phyloP scores from a whole-genome alignment of 768 basidiomycete genomes.

The Xerocomus brunneocitrinus region DNA sequence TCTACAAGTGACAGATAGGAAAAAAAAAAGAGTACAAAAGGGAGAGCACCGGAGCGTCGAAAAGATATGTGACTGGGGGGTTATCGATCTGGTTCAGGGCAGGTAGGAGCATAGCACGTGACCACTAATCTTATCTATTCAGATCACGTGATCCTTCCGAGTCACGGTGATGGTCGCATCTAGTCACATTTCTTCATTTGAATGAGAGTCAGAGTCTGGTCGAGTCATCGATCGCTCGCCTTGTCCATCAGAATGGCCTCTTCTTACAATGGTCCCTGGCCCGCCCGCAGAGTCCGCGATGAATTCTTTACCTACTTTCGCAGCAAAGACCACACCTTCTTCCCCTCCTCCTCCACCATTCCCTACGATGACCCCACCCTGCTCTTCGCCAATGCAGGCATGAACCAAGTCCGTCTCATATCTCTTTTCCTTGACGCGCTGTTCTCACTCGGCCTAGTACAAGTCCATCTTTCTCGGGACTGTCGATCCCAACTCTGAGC shows the following conservation, averaged over 20 bases:
- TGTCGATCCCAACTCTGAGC: conserved; percentile 90
- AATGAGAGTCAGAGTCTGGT: conserved; percentile 7
- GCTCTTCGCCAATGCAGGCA: conserved; percentile 97
- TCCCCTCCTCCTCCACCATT: conserved; percentile 87
- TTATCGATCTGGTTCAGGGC: conserved; percentile 50
- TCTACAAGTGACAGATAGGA: conserved; percentile 41
- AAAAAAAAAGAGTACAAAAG: conserved; percentile 20
- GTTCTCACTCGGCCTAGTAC: conserved; percentile 51
- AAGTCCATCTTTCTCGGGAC: conserved; percentile 98
- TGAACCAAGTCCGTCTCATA: conserved; percentile 71
- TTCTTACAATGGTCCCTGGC: conserved; percentile 51
- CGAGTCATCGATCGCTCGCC: conserved; percentile 22
- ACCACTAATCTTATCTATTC: conserved; percentile 11
- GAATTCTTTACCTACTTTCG: conserved; percentile 91
- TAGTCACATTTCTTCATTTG: not conserved
- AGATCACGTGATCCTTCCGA: conserved; percentile 13
- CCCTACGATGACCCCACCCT: conserved; percentile 98
- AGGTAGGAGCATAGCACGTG: conserved; percentile 24
- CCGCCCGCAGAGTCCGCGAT: conserved; percentile 77
- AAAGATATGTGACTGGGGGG: conserved; percentile 7
- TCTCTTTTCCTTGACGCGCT: not conserved
- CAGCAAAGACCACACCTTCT: conserved; percentile 76
- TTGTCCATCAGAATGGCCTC: conserved; percentile 23
- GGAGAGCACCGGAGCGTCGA: not conserved
- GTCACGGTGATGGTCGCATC: not conserved